Evolutionary conservation across 2,329 filamentous ascomycete genomes (phyloP), one percentile per base, ranked within the genome.

Genomic region (Spiromastix sp.): DNA sequence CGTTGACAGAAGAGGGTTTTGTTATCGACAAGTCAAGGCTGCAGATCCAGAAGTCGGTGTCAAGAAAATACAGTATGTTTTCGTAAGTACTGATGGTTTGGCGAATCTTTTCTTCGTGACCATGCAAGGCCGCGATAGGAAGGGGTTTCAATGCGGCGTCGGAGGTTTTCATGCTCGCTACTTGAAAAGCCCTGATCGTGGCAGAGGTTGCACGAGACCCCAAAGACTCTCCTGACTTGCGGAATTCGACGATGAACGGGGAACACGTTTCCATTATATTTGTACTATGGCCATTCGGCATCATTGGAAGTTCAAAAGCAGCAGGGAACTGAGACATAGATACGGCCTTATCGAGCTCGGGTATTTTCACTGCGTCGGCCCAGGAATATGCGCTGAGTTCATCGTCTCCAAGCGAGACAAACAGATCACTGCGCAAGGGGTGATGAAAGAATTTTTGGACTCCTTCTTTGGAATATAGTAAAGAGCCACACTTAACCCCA

Each of bases 41-140:
- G 36, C 51, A 55, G 2, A 54, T 30, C 51, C 49, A 55, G 2
- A 49, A 36, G 15, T 48, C 41, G 12, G 28, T 40, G 19, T 53
- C 48, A 4, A 52, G 36, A 24, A 55, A 52, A 1, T 50, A 15
- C 2, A 53, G 8, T 2, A 37, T 43, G 5, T 37, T 43, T 1
- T 35, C 40, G 5, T 29, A 20, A 1, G 45, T 15, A 5, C 40
- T 32, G 11, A 53, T 37, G 4, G 53, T 16, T 20, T 37, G 21
- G 21, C 30, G 26, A 19, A 37, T n/a, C 11, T 17, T 31, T 5
- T 39, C 11, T 22, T 17, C 17, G 16, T 25, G 25, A 13, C 30
- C 9, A 9, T 30, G n/a, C 21, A 1, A 36, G 15, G 2, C 46
- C 37, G 7, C 26, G 28, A 10, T 34, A 30, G 5, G 29, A 22